Conservation (phyloP, 768 basidiomycete species). For the Hebeloma cylindrosporum region DNA sequence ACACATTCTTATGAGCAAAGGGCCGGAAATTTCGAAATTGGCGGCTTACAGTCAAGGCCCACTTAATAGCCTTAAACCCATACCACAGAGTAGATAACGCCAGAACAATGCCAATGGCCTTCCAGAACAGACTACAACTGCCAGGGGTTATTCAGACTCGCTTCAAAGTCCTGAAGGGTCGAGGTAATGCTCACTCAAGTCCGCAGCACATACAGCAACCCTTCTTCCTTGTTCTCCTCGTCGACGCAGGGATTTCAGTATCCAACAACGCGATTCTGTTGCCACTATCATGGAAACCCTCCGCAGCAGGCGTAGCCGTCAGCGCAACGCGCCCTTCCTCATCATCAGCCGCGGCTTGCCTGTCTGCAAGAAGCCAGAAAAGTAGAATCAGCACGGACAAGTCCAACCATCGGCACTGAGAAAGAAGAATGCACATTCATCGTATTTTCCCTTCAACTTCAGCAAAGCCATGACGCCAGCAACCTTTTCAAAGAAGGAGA, state of each 20-base stretch:
- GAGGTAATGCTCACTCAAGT: conserved; percentile 36
- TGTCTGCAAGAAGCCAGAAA: conserved; percentile 32
- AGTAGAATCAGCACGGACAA: neutral
- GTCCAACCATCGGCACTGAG: neutral
- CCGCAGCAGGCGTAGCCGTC: conserved; percentile 15
- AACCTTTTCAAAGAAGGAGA: conserved; percentile 44
- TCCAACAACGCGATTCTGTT: conserved; percentile 34
- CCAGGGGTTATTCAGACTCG: neutral
- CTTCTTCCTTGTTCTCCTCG: conserved; percentile 32
- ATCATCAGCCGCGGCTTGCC: conserved; percentile 39
- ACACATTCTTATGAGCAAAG: neutral
- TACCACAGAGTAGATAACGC: conserved; percentile 41
- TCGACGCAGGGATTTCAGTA: conserved; percentile 28
- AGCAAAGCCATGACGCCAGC: conserved; percentile 45
- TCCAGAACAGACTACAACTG: conserved; percentile 56
- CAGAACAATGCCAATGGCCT: conserved; percentile 52
- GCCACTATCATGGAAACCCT: conserved; percentile 24
- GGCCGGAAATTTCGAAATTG: neutral
- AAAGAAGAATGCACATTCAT: conserved; percentile 42
- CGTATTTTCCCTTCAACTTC: conserved; percentile 46
- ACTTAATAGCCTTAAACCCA: conserved; percentile 42
- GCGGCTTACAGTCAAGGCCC: conserved; percentile 49
- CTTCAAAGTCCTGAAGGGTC: conserved; percentile 2
- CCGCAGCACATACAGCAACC: conserved; percentile 55
- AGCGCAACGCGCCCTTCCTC: conserved; percentile 41